Evolutionary conservation across 495 filamentous ascomycete species (phyloP).

Genomic region (Terfezia claveryi): DNA sequence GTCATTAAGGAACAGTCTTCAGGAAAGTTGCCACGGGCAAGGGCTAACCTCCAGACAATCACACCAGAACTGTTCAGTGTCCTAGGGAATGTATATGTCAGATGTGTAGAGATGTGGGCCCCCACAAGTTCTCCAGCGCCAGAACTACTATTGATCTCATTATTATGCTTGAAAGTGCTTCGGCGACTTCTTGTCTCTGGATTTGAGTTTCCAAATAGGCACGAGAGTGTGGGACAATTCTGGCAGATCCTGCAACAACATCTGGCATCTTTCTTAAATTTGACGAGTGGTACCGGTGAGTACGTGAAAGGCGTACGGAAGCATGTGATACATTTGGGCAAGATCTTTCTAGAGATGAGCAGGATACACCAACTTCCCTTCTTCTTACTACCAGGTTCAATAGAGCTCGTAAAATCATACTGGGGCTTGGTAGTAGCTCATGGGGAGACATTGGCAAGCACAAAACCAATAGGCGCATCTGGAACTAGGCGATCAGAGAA

Average conservation of each 20-base stretch:
- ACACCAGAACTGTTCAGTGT: slow-evolving; percentile 62
- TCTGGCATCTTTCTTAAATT: slow-evolving; percentile 12
- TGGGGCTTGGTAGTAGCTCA: slow-evolving; percentile 60
- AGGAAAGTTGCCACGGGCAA: slow-evolving; percentile 45
- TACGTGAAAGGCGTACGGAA: slow-evolving; percentile 41
- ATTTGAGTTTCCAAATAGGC: slow-evolving; percentile 64
- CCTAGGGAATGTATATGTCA: slow-evolving; percentile 52
- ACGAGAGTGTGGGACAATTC: slow-evolving; percentile 46
- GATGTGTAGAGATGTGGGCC: slow-evolving; percentile 49
- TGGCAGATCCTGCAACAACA: slow-evolving; percentile 32
- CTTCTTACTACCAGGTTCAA: slow-evolving; percentile 51
- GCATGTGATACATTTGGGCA: slow-evolving; percentile 71
- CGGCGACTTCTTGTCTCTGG: slow-evolving; percentile 59
- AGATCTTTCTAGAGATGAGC: slow-evolving; percentile 74
- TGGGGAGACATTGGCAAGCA: slow-evolving; percentile 42
- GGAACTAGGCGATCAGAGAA: slow-evolving; percentile 27
- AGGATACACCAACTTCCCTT: slow-evolving; percentile 55
- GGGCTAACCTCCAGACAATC: slow-evolving; percentile 47
- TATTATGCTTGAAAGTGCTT: slow-evolving; percentile 56
- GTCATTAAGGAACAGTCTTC: slow-evolving; percentile 78
- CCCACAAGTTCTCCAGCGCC: slow-evolving; percentile 17
- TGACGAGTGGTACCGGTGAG: slow-evolving; percentile 12
- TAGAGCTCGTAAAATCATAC: slow-evolving; percentile 53
- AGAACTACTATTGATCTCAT: slow-evolving; percentile 33
- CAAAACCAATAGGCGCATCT: slow-evolving; percentile 25